Evolutionary conservation across 768 basidiomycete genomes (phyloP), one percentile per base, ranked within the genome.

Genomic region (Mycena epipterygia): DNA sequence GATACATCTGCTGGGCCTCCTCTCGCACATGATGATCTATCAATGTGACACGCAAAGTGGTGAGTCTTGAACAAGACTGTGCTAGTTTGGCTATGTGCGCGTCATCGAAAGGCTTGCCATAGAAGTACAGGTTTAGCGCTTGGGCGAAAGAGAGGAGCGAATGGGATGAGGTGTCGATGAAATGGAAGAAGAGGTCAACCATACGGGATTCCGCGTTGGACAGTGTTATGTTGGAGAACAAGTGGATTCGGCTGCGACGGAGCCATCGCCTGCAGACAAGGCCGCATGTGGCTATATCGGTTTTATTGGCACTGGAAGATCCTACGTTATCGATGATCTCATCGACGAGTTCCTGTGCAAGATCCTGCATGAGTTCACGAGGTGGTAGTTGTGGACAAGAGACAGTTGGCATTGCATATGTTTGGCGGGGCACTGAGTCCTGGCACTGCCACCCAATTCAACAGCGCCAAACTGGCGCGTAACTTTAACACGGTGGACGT

Each of bases 211-310:
- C 35, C 23, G 8, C n/a, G 35, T 1, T 39, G 23, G 5, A 14
- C 49, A 57, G 23, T 7, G 1, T 19, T 5, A 14, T 8, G 16
- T 9, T 17, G 27, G 14, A 19, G 23, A 57, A 57, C 4, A 57
- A 16, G 56, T 57, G 56, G 11, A 57, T 41, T 3, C 56, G 25
- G 56, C 56, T 57, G 17, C 39, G 39, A 17, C 39, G 56, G 7
- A 57, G 27, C 56, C 56, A 57, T 27, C 17, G 13, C 25, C 21
- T 57, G 56, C 56, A 57, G 17, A 57, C 56, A 13, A 57, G 56
- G 25, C 56, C 56, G 19, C 56, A 57, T 1, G 3, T 21, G 27
- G 56, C 56, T 0, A 30, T 19, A 2, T 44, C 35, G 35, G 21
- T 6, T n/a, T n/a, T 5, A n/a, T 19, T n/a, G 6, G 3, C 35